A percentile compares a stretch with the other conserved stretches of the same genome.
phyloP scores from a whole-genome alignment of 2,329 filamentous ascomycete genomes.

The Ceratocystis papillata region DNA sequence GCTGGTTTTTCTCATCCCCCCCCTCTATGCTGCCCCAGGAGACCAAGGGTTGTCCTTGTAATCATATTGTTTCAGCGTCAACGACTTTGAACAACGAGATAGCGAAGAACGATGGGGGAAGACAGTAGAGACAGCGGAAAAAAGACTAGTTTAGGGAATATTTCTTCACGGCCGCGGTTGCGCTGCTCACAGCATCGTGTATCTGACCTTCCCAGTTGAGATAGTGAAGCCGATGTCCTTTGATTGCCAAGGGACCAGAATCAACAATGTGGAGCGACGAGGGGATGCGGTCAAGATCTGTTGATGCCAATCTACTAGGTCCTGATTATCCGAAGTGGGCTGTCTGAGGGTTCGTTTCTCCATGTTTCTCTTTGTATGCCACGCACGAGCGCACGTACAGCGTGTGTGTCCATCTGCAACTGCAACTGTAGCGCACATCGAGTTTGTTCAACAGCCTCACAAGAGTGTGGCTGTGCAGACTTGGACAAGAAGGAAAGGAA shows the following conservation, averaged over 20 bases:
- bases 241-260: background rate
- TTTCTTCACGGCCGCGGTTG: background rate
- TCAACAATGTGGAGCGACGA: background rate
- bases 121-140: too few species aligned
- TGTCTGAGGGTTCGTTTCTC: too few species aligned
- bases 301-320: too few species aligned
- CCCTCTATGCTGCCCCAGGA: background rate
- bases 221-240: background rate
- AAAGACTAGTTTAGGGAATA: background rate
- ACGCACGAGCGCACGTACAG: too few species aligned
- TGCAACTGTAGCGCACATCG: background rate
- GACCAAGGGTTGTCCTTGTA: background rate
- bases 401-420: too few species aligned
- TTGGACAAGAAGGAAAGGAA: background rate
- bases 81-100: background rate
- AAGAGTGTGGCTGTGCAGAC: slow-evolving; percentile 1
- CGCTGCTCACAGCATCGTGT: background rate
- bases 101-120: too few species aligned
- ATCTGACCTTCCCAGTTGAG: background rate
- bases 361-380: too few species aligned
- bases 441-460: background rate
- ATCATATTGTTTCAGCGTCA: background rate
- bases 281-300: background rate
- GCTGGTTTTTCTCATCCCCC: background rate
- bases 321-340: too few species aligned